Evolutionary conservation across 345 rosid species (phyloP).

Genomic region (Brassica juncea): DNA sequence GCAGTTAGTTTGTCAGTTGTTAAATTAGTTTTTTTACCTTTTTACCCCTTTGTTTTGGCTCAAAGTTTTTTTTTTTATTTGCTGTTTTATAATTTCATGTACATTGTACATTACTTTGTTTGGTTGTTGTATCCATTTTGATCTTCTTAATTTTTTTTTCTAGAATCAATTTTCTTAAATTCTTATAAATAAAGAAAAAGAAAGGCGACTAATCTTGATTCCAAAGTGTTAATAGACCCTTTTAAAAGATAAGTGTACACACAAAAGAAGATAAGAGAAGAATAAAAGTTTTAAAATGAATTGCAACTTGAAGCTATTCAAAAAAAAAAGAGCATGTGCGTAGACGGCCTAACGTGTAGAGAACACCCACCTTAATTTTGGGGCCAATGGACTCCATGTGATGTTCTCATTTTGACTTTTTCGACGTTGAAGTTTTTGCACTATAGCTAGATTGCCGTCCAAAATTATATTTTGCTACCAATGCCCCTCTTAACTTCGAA

Average conservation of each 20-base stretch:
- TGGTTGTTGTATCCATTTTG: slow-evolving; percentile 16
- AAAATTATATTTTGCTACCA: slow-evolving; percentile 8
- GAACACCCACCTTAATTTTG: slow-evolving; percentile 38
- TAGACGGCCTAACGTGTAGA: slow-evolving; percentile 35
- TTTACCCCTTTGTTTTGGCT: slow-evolving; percentile 16
- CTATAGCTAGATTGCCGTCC: not conserved
- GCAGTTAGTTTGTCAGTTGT: slow-evolving; percentile 35
- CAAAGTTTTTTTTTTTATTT: not conserved
- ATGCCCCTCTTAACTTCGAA: not conserved
- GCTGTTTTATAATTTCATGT: slow-evolving; percentile 30
- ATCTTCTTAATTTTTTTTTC: not conserved
- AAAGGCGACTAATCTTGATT: slow-evolving; percentile 5
- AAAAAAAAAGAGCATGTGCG: slow-evolving; percentile 30
- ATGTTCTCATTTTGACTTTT: slow-evolving; percentile 30
- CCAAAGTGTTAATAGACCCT: slow-evolving; percentile 1
- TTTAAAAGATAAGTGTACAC: not conserved
- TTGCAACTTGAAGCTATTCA: slow-evolving; percentile 18
- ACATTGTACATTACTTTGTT: slow-evolving; percentile 26
- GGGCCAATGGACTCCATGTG: slow-evolving; percentile 37
- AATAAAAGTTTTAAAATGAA: not conserved
- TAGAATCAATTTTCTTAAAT: not conserved
- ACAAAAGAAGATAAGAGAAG: not conserved
- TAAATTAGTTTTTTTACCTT: slow-evolving; percentile 21
- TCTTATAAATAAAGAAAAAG: not conserved
- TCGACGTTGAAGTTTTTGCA: slow-evolving; percentile 18